Evolutionary conservation across 1,284 basidiomycete genomes (phyloP).

Genomic region (Ustilago tritici): DNA sequence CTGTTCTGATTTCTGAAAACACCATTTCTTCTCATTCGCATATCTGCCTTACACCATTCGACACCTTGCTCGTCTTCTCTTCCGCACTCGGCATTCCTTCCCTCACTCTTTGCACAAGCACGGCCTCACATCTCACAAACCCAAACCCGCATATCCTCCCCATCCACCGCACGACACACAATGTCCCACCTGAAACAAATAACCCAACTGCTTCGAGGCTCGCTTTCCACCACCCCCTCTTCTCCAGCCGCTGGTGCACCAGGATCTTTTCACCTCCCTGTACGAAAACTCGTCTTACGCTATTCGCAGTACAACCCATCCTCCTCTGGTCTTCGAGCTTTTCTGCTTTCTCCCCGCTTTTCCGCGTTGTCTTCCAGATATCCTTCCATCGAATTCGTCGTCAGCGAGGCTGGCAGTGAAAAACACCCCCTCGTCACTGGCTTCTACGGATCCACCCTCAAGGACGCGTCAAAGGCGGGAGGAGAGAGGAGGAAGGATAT

Average conservation of each 20-base stretch:
- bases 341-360: constrained; percentile 23
- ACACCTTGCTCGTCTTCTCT: too few species aligned
- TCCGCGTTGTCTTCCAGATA: constrained; percentile 8
- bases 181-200: constrained; percentile 46
- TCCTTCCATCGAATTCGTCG: constrained; percentile 42
- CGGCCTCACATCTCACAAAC: too few species aligned
- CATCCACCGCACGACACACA: too few species aligned
- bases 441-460: constrained; percentile 11
- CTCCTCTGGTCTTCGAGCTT: constrained; percentile 12
- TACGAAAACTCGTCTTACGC: constrained; percentile 45
- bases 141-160: too few species aligned
- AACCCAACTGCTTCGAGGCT: constrained; percentile 37
- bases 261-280: constrained; percentile 28
- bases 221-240: constrained; percentile 12
- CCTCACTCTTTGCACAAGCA: too few species aligned
- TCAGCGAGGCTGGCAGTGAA: constrained; percentile 4
- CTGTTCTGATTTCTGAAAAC: background rate
- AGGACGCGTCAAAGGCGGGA: background rate
- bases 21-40: background rate
- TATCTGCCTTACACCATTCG: too few species aligned
- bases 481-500: constrained; percentile 29
- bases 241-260: constrained; percentile 5
- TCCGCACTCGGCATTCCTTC: too few species aligned
- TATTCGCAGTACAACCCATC: constrained; percentile 33
- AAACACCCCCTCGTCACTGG: constrained; percentile 35